Conservation (phyloP, 2,329 filamentous ascomycete genomes). For the Clonostachys byssicola region DNA sequence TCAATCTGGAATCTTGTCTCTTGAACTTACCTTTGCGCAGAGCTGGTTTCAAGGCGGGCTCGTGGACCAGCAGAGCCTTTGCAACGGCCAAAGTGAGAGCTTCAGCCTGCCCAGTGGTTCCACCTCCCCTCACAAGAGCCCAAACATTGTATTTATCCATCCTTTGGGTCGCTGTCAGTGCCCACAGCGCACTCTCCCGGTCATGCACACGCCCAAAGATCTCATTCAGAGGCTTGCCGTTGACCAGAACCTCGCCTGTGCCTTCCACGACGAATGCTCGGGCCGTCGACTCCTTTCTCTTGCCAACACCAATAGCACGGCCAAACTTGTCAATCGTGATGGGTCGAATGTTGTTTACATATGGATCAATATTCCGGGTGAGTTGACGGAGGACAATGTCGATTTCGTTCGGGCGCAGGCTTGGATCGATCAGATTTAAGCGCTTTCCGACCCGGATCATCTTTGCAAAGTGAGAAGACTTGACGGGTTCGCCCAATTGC, state of each 20-base stretch:
- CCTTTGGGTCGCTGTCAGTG: slow-evolving; percentile 75
- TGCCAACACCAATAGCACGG: slow-evolving; percentile 73
- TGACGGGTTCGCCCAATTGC: slow-evolving; percentile 67
- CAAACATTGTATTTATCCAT: slow-evolving; percentile 97
- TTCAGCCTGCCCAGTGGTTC: slow-evolving; percentile 92
- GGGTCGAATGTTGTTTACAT: slow-evolving; percentile 58
- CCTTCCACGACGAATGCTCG: slow-evolving; percentile 89
- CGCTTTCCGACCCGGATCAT: slow-evolving; percentile 73
- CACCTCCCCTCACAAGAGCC: slow-evolving; percentile 79
- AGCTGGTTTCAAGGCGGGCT: slow-evolving; percentile 84
- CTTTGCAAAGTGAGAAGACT: slow-evolving; percentile 72
- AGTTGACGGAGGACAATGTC: slow-evolving; percentile 61
- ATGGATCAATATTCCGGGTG: slow-evolving; percentile 70
- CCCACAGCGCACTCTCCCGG: slow-evolving; percentile 90
- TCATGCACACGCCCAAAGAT: slow-evolving; percentile 88
- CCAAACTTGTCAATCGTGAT: slow-evolving; percentile 71
- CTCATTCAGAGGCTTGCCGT: slow-evolving; percentile 79
- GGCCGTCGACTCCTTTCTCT: slow-evolving; percentile 83
- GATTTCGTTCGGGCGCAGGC: slow-evolving; percentile 69
- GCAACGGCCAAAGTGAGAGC: slow-evolving; percentile 86
- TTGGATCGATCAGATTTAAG: slow-evolving; percentile 80
- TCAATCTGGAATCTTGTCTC: slow-evolving; percentile 2
- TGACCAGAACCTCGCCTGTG: slow-evolving; percentile 83
- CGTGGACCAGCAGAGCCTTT: slow-evolving; percentile 84
- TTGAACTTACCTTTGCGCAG: slow-evolving; percentile 75